These are phyloP conservation scores for Xylaria intraflava DNA, from an alignment of 495 filamentous ascomycete genomes.

Conservation along the genomic window DNA sequence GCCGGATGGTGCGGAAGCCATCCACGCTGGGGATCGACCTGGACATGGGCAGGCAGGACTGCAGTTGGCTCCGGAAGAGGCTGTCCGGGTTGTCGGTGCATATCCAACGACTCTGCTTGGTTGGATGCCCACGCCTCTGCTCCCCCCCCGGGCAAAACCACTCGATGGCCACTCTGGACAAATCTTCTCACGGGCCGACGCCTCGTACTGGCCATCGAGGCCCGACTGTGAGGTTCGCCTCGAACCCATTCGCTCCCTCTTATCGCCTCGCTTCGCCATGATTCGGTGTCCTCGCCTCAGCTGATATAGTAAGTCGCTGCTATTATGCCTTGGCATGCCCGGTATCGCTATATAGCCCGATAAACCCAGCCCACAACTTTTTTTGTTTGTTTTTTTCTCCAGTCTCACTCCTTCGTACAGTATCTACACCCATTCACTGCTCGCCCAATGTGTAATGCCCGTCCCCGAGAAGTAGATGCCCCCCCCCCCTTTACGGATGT, in stretches of 20 bases:
- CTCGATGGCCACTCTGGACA: not conserved
- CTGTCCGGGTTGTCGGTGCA: not conserved
- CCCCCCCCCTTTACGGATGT: too few species aligned
- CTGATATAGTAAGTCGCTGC: not conserved
- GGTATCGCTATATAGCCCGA: not conserved
- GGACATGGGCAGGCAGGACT: not conserved
- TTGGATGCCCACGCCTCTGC: not conserved
- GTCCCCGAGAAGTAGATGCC: too few species aligned
- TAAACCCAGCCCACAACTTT: too few species aligned
- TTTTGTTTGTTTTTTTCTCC: too few species aligned
- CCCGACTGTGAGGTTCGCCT: not conserved
- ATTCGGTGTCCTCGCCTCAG: not conserved
- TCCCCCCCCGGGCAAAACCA: not conserved
- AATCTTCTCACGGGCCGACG: not conserved
- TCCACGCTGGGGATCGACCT: not conserved
- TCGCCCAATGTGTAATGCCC: too few species aligned
- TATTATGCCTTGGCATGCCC: not conserved
- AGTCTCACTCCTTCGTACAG: too few species aligned
- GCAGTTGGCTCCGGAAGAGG: not conserved
- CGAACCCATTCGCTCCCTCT: not conserved
- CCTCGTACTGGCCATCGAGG: not conserved
- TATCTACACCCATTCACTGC: too few species aligned
- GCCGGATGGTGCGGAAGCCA: conserved; percentile 7
- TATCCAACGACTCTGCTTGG: not conserved
- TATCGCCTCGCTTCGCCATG: conserved; percentile 2